A percentile compares a stretch with the other conserved stretches of the same genome.
Conservation (phyloP, 495 filamentous ascomycete species). For the Penicillium paradoxum region DNA sequence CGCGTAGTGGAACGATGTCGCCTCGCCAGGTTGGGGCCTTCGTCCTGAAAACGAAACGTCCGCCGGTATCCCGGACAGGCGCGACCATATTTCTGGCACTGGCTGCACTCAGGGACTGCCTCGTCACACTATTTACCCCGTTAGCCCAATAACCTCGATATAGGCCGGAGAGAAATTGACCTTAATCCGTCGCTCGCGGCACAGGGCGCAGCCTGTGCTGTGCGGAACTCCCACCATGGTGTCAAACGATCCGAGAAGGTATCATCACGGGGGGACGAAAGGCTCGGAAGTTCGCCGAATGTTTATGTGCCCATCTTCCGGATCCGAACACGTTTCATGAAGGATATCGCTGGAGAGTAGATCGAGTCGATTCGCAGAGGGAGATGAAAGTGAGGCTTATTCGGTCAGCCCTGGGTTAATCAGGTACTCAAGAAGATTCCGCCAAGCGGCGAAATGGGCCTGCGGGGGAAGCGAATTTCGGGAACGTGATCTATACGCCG, state of each 20-base stretch:
- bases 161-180: slow-evolving; percentile 6
- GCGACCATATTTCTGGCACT: slow-evolving; percentile 34
- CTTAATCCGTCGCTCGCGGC: slow-evolving; percentile 36
- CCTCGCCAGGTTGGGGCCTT: slow-evolving; percentile 27
- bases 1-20: slow-evolving; percentile 21
- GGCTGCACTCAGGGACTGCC: slow-evolving; percentile 29
- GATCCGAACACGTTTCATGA: background rate
- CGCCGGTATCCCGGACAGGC: slow-evolving; percentile 35
- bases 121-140: slow-evolving; percentile 28
- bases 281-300: background rate
- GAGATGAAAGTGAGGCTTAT: too few species aligned
- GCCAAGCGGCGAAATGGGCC: background rate
- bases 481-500: too few species aligned
- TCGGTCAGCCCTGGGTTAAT: too few species aligned
- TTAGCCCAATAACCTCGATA: background rate
- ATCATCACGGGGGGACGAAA: background rate
- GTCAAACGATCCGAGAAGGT: background rate
- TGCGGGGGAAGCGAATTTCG: background rate
- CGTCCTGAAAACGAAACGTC: slow-evolving; percentile 35
- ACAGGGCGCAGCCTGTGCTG: slow-evolving; percentile 35
- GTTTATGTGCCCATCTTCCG: slow-evolving; percentile 1
- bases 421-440: too few species aligned
- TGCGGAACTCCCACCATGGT: slow-evolving; percentile 39
- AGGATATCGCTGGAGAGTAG: background rate
- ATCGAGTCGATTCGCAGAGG: too few species aligned